phyloP scores from a whole-genome alignment of 352 stramenopile species.

The Peronospora farinosa region DNA sequence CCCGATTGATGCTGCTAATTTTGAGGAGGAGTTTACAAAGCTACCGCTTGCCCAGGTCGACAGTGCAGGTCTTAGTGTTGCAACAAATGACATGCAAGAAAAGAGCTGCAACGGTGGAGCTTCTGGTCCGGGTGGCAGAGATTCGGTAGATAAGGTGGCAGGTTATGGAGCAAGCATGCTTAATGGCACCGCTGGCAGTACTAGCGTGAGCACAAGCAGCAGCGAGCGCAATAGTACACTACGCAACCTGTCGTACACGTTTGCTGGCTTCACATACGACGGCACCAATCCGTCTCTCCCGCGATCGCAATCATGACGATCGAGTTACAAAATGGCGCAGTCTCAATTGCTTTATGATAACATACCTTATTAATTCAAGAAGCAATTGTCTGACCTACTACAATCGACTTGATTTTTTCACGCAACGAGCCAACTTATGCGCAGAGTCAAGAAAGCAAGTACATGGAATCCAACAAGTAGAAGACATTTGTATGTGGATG shows the following conservation, averaged over 20 bases:
- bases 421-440: neutral
- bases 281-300: slow-evolving; percentile 43
- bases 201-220: slow-evolving; percentile 29
- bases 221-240: slow-evolving; percentile 52
- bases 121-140: slow-evolving; percentile 10
- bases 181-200: slow-evolving; percentile 32
- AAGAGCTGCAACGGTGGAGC: slow-evolving; percentile 14
- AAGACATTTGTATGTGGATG: too few relatives aligned
- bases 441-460: neutral
- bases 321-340: slow-evolving; percentile 15
- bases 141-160: slow-evolving; percentile 15
- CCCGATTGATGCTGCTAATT: slow-evolving; percentile 77
- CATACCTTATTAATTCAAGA: slow-evolving; percentile 26
- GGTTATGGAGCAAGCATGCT: slow-evolving; percentile 15
- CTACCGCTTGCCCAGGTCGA: slow-evolving; percentile 63
- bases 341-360: slow-evolving; percentile 12
- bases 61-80: slow-evolving; percentile 58
- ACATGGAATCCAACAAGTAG: too few relatives aligned
- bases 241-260: slow-evolving; percentile 82
- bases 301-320: slow-evolving; percentile 22
- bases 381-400: slow-evolving; percentile 1
- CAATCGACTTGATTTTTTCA: slow-evolving; percentile 5
- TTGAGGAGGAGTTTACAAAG: slow-evolving; percentile 82
- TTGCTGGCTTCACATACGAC: slow-evolving; percentile 80
- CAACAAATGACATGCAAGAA: slow-evolving; percentile 35